A percentile compares a stretch with the other conserved stretches of the same genome.
Conservation (phyloP, 1,284 basidiomycete species). For the Macrocystidia cucumis region DNA sequence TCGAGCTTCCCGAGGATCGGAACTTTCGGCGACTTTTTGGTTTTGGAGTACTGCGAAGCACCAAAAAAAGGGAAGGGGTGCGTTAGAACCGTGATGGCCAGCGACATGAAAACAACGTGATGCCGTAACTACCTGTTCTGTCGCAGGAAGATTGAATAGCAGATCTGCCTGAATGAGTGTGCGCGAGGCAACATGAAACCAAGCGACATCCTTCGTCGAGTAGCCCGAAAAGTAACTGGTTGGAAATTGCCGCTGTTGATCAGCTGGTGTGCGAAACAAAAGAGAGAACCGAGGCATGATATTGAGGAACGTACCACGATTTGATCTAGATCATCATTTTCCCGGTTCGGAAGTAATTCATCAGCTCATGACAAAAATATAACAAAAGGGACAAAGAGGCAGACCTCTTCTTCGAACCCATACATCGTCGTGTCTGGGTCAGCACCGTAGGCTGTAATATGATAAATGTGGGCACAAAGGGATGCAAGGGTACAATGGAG, state of each 20-base stretch:
- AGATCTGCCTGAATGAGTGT: conserved; percentile 86
- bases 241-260: too few relatives aligned
- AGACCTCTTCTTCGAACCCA: conserved; percentile 79
- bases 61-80: too few relatives aligned
- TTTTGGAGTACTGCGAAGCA: conserved; percentile 54
- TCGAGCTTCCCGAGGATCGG: conserved; percentile 42
- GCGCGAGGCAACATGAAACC: conserved; percentile 74
- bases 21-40: conserved; percentile 36
- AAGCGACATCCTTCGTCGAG: conserved; percentile 84
- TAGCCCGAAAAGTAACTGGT: conserved; percentile 84
- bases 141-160: conserved; percentile 83
- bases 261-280: too few relatives aligned
- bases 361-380: too few relatives aligned
- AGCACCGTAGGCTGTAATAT: conserved; percentile 61
- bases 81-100: conserved; percentile 12
- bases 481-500: too few relatives aligned
- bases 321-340: too few relatives aligned
- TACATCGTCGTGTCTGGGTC: conserved; percentile 60
- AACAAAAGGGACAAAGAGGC: too few relatives aligned
- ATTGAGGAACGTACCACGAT: too few relatives aligned
- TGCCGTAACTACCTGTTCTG: conserved; percentile 71
- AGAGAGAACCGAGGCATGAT: too few relatives aligned
- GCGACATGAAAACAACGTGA: background rate
- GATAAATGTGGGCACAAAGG: too few relatives aligned
- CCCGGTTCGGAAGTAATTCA: too few relatives aligned